Evolutionary conservation across 2,329 filamentous ascomycete species (phyloP).

Genomic region (Hymenoscyphus fructigenus): DNA sequence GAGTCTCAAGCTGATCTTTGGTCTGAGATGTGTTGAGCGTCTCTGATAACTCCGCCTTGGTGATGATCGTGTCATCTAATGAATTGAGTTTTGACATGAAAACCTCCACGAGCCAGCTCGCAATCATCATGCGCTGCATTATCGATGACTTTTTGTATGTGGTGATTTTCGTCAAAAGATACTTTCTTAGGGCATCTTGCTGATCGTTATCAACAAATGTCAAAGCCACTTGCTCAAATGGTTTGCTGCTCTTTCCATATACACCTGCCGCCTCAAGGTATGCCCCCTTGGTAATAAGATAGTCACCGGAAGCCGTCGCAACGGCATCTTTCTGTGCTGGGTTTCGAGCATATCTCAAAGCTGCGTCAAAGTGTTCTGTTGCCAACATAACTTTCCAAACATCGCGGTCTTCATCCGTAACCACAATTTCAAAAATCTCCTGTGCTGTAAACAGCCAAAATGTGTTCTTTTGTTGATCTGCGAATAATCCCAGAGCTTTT

Average conservation of each 20-base stretch:
- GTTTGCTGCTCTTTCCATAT: constrained; percentile 93
- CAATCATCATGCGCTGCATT: constrained; percentile 96
- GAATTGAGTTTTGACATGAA: constrained; percentile 98
- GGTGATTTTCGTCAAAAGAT: constrained; percentile 79
- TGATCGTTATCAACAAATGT: constrained; percentile 87
- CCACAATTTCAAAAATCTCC: constrained; percentile 91
- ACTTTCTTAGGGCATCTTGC: constrained; percentile 86
- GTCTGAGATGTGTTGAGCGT: constrained; percentile 69
- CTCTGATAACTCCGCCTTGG: constrained; percentile 77
- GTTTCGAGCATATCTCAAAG: constrained; percentile 80
- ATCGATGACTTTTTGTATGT: constrained; percentile 77
- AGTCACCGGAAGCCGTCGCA: constrained; percentile 87
- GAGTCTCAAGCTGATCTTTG: constrained; percentile 65
- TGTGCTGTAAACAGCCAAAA: constrained; percentile 93
- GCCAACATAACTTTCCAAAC: constrained; percentile 93
- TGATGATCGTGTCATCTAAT: constrained; percentile 90
- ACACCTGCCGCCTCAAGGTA: constrained; percentile 84
- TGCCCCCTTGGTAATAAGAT: constrained; percentile 76
- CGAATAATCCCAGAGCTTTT: constrained; percentile 76
- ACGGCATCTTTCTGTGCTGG: constrained; percentile 84
- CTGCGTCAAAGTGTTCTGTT: constrained; percentile 82
- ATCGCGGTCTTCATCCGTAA: constrained; percentile 85
- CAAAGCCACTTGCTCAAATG: constrained; percentile 93
- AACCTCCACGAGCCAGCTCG: constrained; percentile 90
- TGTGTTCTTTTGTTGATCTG: constrained; percentile 92